Percentiles rank a stretch among this genome's conserved stretches.
Conservation (phyloP, 768 basidiomycete genomes). For the Pleurotus cornucopiae region DNA sequence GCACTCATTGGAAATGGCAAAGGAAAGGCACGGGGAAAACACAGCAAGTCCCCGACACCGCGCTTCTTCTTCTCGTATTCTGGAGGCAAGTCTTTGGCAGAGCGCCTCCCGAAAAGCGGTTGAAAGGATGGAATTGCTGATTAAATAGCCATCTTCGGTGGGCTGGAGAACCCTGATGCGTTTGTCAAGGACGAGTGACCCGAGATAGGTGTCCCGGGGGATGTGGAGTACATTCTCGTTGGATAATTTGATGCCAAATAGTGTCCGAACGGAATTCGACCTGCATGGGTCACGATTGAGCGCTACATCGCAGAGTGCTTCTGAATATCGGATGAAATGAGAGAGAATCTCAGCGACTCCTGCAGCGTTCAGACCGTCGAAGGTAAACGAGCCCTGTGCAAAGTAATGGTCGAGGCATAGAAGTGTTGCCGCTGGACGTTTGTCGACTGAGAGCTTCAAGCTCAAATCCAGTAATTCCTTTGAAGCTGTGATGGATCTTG, state of each 20-base stretch:
- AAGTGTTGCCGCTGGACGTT: slow-evolving; percentile 29
- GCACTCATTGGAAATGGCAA: slow-evolving; percentile 28
- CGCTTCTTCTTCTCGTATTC: slow-evolving; percentile 28
- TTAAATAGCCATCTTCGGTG: slow-evolving; percentile 7
- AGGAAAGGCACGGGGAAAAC: slow-evolving; percentile 37
- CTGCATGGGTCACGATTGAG: slow-evolving; percentile 24
- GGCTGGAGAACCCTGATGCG: neutral
- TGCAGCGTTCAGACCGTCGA: slow-evolving; percentile 14
- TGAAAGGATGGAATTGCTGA: slow-evolving; percentile 18
- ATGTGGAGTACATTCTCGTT: slow-evolving; percentile 25
- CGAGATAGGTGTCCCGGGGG: slow-evolving; percentile 21
- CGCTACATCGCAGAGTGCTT: slow-evolving; percentile 23
- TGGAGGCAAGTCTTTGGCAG: slow-evolving; percentile 18
- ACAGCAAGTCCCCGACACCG: slow-evolving; percentile 22
- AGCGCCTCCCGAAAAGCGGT: slow-evolving; percentile 20
- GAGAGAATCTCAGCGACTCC: slow-evolving; percentile 26
- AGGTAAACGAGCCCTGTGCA: slow-evolving; percentile 19
- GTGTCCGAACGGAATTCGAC: slow-evolving; percentile 17
- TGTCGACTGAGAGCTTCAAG: slow-evolving; percentile 20
- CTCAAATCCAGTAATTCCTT: slow-evolving; percentile 26
- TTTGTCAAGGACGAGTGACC: slow-evolving; percentile 4
- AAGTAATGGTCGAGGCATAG: slow-evolving; percentile 43
- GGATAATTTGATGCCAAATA: slow-evolving; percentile 29
- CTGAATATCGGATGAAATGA: slow-evolving; percentile 30
- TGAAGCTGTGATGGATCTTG: slow-evolving; percentile 12